Percentiles rank a stretch among this genome's conserved stretches.
Evolutionary conservation across 2,329 filamentous ascomycete genomes (phyloP).

Genomic region (Colletotrichum salicis): DNA sequence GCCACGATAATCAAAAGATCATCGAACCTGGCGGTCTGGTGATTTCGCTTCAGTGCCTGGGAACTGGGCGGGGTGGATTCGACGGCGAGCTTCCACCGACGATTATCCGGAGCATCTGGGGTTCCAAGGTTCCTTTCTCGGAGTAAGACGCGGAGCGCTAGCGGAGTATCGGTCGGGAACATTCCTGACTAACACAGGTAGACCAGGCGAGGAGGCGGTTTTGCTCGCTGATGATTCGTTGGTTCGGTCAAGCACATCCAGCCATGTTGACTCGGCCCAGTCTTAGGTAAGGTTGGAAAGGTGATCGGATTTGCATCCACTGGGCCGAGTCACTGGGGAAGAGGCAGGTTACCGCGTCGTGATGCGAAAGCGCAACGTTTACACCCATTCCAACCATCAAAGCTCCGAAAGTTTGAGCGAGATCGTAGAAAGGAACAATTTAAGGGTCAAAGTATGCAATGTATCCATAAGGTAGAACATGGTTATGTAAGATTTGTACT

Average conservation of each 20-base stretch:
- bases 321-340: background rate
- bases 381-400: background rate
- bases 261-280: background rate
- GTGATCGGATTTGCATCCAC: background rate
- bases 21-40: background rate
- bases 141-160: slow-evolving; percentile 5
- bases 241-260: background rate
- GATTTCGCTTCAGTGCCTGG: background rate
- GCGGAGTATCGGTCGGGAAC: slow-evolving; percentile 20
- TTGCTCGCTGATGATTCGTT: background rate
- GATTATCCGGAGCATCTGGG: slow-evolving; percentile 12
- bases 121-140: background rate
- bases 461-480: too few relatives aligned
- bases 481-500: background rate
- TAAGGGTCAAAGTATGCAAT: too few relatives aligned
- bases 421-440: background rate
- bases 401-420: background rate
- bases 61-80: background rate
- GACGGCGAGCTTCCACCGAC: background rate
- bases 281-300: background rate
- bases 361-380: background rate
- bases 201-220: background rate
- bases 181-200: background rate
- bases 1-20: background rate
- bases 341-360: background rate